phyloP scores from a whole-genome alignment of 352 stramenopile genomes.

The Pythium monospermum region DNA sequence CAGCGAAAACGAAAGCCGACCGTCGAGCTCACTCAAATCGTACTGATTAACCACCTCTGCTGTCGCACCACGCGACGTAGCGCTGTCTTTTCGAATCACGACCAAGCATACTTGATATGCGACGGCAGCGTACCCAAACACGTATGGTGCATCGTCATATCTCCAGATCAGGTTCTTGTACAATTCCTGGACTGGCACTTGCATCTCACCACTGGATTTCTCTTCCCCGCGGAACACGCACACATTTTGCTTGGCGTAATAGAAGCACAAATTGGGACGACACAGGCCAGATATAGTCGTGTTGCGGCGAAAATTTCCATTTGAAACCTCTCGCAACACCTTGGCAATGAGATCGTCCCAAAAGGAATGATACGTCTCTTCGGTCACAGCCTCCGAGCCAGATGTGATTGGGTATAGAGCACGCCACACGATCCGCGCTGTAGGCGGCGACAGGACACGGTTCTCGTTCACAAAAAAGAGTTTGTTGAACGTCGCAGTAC shows the following conservation, averaged over 20 bases:
- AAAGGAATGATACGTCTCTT: slow-evolving; percentile 14
- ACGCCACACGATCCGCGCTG: background rate
- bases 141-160: background rate
- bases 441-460: background rate
- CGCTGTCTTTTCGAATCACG: background rate
- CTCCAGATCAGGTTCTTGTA: background rate
- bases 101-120: background rate
- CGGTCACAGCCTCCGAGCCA: slow-evolving; percentile 1
- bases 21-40: background rate
- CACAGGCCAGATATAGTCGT: slow-evolving; percentile 22
- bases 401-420: slow-evolving; percentile 1
- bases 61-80: too few relatives aligned
- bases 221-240: background rate
- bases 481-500: background rate
- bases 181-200: background rate
- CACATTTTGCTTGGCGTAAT: background rate
- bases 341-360: slow-evolving; percentile 10
- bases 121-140: background rate
- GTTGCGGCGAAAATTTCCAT: slow-evolving; percentile 4
- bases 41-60: background rate
- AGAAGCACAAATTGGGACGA: slow-evolving; percentile 41
- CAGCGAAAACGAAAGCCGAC: background rate
- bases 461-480: background rate
- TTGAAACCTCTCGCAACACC: background rate
- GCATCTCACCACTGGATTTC: background rate